Base-by-base conservation (phyloP, 164 flowering plant species). In the Magnolia officinalis region DNA sequence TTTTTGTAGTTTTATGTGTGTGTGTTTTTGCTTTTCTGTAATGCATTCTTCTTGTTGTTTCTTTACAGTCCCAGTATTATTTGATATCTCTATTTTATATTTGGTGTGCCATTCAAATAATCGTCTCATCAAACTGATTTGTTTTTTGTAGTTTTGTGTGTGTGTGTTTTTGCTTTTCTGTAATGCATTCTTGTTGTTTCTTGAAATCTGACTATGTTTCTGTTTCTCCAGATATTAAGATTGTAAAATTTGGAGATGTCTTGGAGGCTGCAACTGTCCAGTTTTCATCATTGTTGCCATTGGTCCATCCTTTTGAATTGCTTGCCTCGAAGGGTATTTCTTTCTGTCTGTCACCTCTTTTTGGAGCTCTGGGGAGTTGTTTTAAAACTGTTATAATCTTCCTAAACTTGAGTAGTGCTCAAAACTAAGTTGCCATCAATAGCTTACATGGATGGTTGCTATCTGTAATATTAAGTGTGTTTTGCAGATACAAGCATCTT, bases 181-280 rank as follows among this genome's bases (percentile, higher is more conserved):
- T 26, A 14, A 19, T 24, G 13, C 31, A 9, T 73, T 72, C 18
- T 74, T 63, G 20, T n/a, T 37, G 51, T 8, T 37, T 64, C 9
- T 8, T 19, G 55, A 16, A 8, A n/a, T 10, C 45, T 63, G 18
- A n/a, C 20, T 23, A 49, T 72, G 8, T 58, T 63, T 74, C 16
- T 49, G 55, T 24, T 52, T 50, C 58, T 76, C 50, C 77, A 82
- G 84, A 82, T 79, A 80, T 79, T 31, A 76, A 76, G 63, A 74
- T 82, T 71, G 71, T 63, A 21, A 76, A 50, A 52, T 79, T 73
- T 76, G 81, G 84, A 72, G 80, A 67, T 70, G 24, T 37, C 50
- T 10, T 79, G 14, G 84, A 76, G 78, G 84, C 81, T 58, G 29
- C 65, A 50, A 79, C 84, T 29, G 78, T 78, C 21, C 81, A 74